These are phyloP conservation scores for Nitzschia sp. DNA, from an alignment of 108 stramenopile species.

Conservation along the genomic window DNA sequence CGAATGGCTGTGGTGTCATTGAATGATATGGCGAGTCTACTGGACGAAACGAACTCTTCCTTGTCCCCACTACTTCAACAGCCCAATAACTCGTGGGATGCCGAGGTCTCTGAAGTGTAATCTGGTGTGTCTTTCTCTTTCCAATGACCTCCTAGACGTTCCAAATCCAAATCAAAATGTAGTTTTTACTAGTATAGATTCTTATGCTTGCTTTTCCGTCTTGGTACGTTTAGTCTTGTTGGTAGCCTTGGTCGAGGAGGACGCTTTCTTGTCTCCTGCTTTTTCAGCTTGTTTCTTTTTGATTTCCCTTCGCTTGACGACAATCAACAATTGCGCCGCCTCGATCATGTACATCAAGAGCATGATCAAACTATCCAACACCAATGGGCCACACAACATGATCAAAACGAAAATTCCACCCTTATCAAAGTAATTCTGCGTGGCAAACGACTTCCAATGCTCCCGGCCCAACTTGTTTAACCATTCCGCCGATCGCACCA, in stretches of 20 bases:
- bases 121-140: not conserved
- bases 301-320: constrained; percentile 65
- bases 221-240: not conserved
- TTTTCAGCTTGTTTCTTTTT: constrained; percentile 14
- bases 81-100: not conserved
- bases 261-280: constrained; percentile 4
- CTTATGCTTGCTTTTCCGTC: not conserved
- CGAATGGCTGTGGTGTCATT: constrained; percentile 19
- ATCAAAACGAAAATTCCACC: constrained; percentile 82
- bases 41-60: constrained; percentile 24
- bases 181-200: too few relatives aligned
- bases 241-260: not conserved
- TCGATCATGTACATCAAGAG: constrained; percentile 68
- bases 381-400: constrained; percentile 77
- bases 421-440: constrained; percentile 90
- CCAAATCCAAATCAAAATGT: too few relatives aligned
- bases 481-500: constrained; percentile 72
- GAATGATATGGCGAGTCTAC: constrained; percentile 25
- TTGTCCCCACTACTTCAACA: not conserved
- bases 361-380: constrained; percentile 73
- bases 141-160: too few relatives aligned
- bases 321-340: constrained; percentile 65
- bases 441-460: constrained; percentile 74
- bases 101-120: not conserved
- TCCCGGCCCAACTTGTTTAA: constrained; percentile 53